Evolutionary conservation across 179 eudicot genomes (phyloP).

Genomic region (Drosera spatulata): DNA sequence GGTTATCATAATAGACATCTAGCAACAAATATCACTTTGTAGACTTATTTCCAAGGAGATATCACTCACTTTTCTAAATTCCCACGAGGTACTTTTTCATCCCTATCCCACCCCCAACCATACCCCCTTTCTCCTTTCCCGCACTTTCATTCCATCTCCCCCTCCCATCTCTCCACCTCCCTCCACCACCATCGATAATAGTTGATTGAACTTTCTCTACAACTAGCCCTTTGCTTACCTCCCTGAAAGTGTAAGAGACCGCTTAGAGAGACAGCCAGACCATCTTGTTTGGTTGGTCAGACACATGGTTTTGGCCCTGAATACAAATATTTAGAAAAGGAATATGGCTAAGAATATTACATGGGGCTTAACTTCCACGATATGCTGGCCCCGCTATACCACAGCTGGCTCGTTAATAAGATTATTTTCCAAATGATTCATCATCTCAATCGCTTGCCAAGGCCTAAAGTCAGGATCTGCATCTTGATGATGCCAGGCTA

Average conservation of each 20-base stretch:
- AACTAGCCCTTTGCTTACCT: constrained; percentile 19
- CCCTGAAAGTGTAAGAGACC: neutral
- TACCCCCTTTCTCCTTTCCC: constrained; percentile 24
- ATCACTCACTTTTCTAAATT: too few species aligned
- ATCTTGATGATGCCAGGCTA: constrained; percentile 55
- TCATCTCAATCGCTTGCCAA: constrained; percentile 44
- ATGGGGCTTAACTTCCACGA: constrained; percentile 42
- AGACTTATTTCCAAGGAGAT: too few species aligned
- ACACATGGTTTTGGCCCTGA: neutral
- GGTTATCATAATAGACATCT: too few species aligned
- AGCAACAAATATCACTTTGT: neutral
- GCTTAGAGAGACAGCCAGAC: neutral
- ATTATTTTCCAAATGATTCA: constrained; percentile 35
- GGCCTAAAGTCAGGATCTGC: constrained; percentile 48
- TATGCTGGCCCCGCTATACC: constrained; percentile 28
- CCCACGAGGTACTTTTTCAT: too few species aligned
- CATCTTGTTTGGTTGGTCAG: neutral
- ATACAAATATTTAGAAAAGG: too few species aligned
- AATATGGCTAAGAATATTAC: constrained; percentile 5
- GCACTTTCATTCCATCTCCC: constrained; percentile 52
- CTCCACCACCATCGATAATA: constrained; percentile 20
- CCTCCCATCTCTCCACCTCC: constrained; percentile 37
- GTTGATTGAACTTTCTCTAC: constrained; percentile 28
- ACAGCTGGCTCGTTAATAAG: constrained; percentile 39
- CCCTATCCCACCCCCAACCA: constrained; percentile 9